Evolutionary conservation across 805 yeast species (phyloP), one percentile per base, ranked within the genome.

Genomic region (Candida pseudofarinosa): DNA sequence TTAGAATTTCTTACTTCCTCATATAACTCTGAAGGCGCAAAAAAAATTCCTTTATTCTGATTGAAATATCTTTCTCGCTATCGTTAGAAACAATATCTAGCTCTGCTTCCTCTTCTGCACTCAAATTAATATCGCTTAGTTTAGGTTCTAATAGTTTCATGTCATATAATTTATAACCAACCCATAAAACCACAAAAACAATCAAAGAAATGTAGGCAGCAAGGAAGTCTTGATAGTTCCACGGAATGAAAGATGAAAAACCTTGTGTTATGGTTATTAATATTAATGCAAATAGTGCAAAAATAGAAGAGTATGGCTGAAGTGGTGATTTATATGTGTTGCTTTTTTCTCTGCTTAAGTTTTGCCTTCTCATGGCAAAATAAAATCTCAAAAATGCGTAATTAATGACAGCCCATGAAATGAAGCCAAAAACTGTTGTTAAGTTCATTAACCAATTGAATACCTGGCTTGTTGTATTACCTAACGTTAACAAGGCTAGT

Each of bases 281-380:
- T 7, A 38, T 14, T 12, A 39, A 16, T 19, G 49, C 56, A 32
- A 57, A 53, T 40, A 85, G 61, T 1, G 88, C 79, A 51, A 80
- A 47, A 54, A 72, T 82, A 2, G 86, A 67, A 40, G 83, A 87
- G 55, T 73, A 83, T 46, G 88, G 88, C 63, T 80, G 86, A 43
- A 77, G 71, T 37, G 87, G 88, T 12, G 89, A 84, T 30, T 58
- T 62, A 62, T 80, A 85, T 8, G 77, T 74, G 47, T 83, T 64
- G 18, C 75, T 71, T 55, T 80, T 85, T 49, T 79, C 74, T 51
- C 89, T 68, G 37, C 77, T 70, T 31, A 81, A 76, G 40, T 83
- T 80, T 54, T 83, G 88, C n/a, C 39, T 44, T 35, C 69, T 74
- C 47, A 79, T 68, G 1, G 90, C 91, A 47, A 66, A 69, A 68